phyloP scores from a whole-genome alignment of 208 protist genomes.

The Trichomonas tenax region DNA sequence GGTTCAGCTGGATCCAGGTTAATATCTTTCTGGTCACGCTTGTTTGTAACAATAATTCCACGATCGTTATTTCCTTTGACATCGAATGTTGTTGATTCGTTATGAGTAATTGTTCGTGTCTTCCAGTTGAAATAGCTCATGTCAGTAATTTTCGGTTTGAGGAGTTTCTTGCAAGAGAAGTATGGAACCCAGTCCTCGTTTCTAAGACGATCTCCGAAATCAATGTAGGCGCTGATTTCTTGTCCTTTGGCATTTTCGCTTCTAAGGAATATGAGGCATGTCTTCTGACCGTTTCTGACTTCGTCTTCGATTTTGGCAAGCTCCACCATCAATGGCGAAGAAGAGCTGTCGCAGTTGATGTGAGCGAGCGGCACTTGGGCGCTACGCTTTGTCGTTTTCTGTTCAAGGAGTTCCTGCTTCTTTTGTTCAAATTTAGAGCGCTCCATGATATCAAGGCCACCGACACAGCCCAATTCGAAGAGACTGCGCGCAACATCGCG shows the following conservation, averaged over 20 bases:
- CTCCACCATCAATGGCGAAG: slow-evolving; percentile 67
- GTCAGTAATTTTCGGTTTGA: slow-evolving; percentile 78
- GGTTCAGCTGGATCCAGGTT: neutral
- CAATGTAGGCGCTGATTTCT: slow-evolving; percentile 88
- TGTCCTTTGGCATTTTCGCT: slow-evolving; percentile 71
- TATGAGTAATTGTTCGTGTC: slow-evolving; percentile 55
- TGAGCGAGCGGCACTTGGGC: slow-evolving; percentile 49
- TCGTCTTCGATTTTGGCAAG: slow-evolving; percentile 80
- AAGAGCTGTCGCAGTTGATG: slow-evolving; percentile 58
- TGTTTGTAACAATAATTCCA: slow-evolving; percentile 4
- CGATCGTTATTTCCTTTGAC: neutral
- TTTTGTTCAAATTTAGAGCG: slow-evolving; percentile 56
- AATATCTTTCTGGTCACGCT: neutral
- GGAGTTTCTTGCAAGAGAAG: slow-evolving; percentile 50
- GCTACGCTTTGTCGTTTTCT: neutral
- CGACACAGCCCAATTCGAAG: slow-evolving; percentile 85
- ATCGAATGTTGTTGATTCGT: slow-evolving; percentile 1
- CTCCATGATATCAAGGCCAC: slow-evolving; percentile 49
- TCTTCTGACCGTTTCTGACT: slow-evolving; percentile 57
- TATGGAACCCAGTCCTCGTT: slow-evolving; percentile 70
- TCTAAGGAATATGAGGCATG: slow-evolving; percentile 82
- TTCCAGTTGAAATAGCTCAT: slow-evolving; percentile 95
- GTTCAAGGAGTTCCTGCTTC: slow-evolving; percentile 38
- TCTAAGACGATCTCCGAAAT: slow-evolving; percentile 72
- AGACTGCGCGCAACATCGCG: slow-evolving; percentile 50